phyloP scores from a whole-genome alignment of 1,284 basidiomycete species.

The Earliella scabrosa region DNA sequence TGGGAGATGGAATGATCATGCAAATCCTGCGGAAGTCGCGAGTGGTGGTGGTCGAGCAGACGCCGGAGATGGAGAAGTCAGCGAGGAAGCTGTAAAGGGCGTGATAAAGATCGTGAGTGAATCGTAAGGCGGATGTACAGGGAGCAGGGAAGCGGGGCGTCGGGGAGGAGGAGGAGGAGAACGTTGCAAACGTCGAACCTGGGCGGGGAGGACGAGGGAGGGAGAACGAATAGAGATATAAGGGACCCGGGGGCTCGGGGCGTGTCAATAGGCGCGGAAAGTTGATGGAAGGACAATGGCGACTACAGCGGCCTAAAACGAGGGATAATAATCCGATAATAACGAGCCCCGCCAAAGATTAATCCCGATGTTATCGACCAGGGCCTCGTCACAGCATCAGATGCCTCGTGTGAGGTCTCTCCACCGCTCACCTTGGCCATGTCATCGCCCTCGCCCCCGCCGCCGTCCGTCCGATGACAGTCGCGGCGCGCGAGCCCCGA shows the following conservation, averaged over 20 bases:
- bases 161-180: constrained; percentile 32
- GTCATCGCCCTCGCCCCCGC: constrained; percentile 17
- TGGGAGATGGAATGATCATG: constrained; percentile 40
- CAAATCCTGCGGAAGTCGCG: constrained; percentile 24
- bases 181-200: constrained; percentile 37
- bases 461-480: constrained; percentile 7
- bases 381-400: constrained; percentile 23
- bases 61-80: constrained; percentile 19
- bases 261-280: constrained; percentile 25
- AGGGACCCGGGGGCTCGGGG: constrained; percentile 36
- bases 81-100: constrained; percentile 35
- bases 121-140: constrained; percentile 23
- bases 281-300: constrained; percentile 25
- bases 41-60: constrained; percentile 29
- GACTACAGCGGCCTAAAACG: constrained; percentile 17
- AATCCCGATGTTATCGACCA: constrained; percentile 27
- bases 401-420: constrained; percentile 26
- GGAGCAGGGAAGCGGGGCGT: constrained; percentile 28
- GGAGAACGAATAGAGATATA: constrained; percentile 42
- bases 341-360: constrained; percentile 19
- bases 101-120: constrained; percentile 35
- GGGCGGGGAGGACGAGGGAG: constrained; percentile 34
- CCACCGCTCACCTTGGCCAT: constrained; percentile 23
- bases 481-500: background rate
- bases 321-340: constrained; percentile 27